Percentiles rank a stretch among this genome's conserved stretches.
Conservation (phyloP, 139 green algal species). For the Asterochloris sp. region DNA sequence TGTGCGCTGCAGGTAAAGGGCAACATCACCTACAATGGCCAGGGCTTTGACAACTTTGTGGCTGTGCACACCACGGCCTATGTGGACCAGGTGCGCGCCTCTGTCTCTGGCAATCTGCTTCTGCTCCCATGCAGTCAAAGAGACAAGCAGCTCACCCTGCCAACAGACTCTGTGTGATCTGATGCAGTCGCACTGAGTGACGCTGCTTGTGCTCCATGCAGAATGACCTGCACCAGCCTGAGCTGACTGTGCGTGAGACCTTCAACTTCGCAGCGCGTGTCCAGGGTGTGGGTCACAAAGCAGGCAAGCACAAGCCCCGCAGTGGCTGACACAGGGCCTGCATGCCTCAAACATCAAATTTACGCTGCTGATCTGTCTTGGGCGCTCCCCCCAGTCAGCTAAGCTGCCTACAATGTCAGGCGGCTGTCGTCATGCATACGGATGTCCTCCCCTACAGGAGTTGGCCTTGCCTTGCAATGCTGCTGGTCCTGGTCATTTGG, state of each 20-base stretch:
- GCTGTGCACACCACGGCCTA: conserved; percentile 36
- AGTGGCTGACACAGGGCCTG: too few relatives aligned
- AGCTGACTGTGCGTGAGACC: conserved; percentile 52
- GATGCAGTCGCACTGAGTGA: too few relatives aligned
- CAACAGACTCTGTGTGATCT: too few relatives aligned
- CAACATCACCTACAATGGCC: conserved; percentile 57
- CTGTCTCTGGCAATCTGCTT: too few relatives aligned
- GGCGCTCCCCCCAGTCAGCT: too few relatives aligned
- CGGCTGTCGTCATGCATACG: too few relatives aligned
- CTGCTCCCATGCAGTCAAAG: not conserved
- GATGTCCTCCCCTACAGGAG: too few relatives aligned
- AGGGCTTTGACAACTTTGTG: conserved; percentile 31
- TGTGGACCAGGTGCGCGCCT: conserved; percentile 34
- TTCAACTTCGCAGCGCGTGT: conserved; percentile 43
- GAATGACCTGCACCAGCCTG: conserved; percentile 43
- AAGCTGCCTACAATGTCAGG: too few relatives aligned
- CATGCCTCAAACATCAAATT: too few relatives aligned
- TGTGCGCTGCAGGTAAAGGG: conserved; percentile 4
- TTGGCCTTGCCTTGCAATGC: too few relatives aligned
- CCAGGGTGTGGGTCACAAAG: conserved; percentile 19
- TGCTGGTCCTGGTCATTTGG: too few relatives aligned
- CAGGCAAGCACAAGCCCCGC: not conserved
- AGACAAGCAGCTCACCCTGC: conserved; percentile 24
- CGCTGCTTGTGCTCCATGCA: conserved; percentile 7
- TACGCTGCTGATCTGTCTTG: too few relatives aligned